Evolutionary conservation across 2,329 filamentous ascomycete species (phyloP).

Genomic region (Penicillium olsonii): DNA sequence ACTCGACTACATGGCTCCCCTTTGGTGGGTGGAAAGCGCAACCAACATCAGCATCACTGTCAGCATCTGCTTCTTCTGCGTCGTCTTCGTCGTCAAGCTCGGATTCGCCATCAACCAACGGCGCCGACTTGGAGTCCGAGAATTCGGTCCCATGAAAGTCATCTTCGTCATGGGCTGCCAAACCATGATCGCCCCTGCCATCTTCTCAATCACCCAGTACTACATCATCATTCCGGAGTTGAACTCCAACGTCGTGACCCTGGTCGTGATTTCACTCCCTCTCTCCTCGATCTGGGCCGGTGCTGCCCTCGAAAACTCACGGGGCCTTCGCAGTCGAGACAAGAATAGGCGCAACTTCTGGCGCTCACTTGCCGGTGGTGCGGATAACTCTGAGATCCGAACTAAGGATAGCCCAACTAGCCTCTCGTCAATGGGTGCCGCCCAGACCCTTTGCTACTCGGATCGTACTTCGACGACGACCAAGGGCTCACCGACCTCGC

Average conservation of each 20-base stretch:
- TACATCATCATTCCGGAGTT: constrained; percentile 54
- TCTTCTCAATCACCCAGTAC: constrained; percentile 63
- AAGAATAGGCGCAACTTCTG: constrained; percentile 29
- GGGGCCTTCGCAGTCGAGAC: constrained; percentile 5
- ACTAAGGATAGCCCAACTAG: constrained; percentile 18
- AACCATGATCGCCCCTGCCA: constrained; percentile 64
- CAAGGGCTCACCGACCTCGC: constrained; percentile 13
- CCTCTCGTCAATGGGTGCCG: constrained; percentile 17
- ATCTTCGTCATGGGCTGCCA: constrained; percentile 69
- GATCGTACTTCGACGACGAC: constrained; percentile 15
- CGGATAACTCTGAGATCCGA: constrained; percentile 5
- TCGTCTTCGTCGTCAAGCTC: constrained; percentile 64
- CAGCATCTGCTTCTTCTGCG: constrained; percentile 63
- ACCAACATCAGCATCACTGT: constrained; percentile 55
- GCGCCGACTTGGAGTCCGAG: constrained; percentile 57
- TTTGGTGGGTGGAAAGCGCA: constrained; percentile 45
- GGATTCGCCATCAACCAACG: constrained; percentile 59
- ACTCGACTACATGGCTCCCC: constrained; percentile 25
- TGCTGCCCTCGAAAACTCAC: constrained; percentile 32
- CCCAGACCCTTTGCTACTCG: constrained; percentile 31
- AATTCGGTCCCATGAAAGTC: constrained; percentile 66
- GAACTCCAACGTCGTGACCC: constrained; percentile 56
- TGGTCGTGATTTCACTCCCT: constrained; percentile 64
- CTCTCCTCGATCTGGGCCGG: constrained; percentile 68
- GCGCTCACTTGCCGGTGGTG: constrained; percentile 25